Evolutionary conservation across 2,329 filamentous ascomycete species (phyloP), one percentile per base, ranked within the genome.

Genomic region (Raffaelea ambrosiae): DNA sequence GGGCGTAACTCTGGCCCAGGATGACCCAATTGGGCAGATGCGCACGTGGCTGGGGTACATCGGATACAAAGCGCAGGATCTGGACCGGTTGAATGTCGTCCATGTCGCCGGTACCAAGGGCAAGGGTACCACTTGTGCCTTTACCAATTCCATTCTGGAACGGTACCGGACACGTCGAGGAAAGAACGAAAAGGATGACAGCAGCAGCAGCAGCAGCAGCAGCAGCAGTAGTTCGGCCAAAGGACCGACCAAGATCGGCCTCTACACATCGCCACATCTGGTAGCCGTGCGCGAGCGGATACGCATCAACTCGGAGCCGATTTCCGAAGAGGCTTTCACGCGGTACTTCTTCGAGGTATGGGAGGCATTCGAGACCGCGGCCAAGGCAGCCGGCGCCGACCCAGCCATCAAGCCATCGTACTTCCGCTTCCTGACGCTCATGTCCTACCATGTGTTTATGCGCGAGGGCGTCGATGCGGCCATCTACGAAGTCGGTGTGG

Each of bases 101-200:
- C 83, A 87, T 63, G 75, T 88, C 22, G 77, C 83, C 21, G 84
- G 84, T 5, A 88, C 83, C n/a, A 88, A 88, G 61, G 84, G 84
- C 5, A 88, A 88, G 63, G 84, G 84, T 23, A 83, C 77, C 57
- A 85, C 82, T 1, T 87, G 83, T 58, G 83, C 82, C 36, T 86
- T 83, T 54, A 70, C 79, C 49, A 72, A 79, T 52, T 78, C 77
- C 8, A 79, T 87, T 51, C 72, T 88, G 40, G 65, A 68, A 16
- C 69, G 69, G 46, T 74, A 79, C 56, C 70, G 69, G 18, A n/a
- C n/a, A n/a, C n/a, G n/a, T 58, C 57, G 41, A 54, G 55, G 18
- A 31, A 20, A 3, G 23, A 20, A 2, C 40, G 35, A 18, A 10
- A 36, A 9, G 5, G 23, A n/a, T 7, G 19, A 11, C 16, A 11